phyloP scores from a whole-genome alignment of 768 basidiomycete genomes.

The Suillus tomentosus region DNA sequence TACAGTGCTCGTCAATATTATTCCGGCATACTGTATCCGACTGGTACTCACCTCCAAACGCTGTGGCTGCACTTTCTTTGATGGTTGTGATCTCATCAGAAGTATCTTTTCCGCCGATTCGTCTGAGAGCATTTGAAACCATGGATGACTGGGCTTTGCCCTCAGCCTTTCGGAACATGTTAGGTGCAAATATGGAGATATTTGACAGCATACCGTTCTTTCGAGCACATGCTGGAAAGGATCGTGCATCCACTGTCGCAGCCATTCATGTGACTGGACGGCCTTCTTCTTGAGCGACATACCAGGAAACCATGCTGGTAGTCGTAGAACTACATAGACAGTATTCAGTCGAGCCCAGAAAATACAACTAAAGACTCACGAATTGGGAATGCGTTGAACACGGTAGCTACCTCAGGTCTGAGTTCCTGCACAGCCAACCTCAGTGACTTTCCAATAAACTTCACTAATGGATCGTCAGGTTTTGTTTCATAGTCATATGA shows the following conservation, averaged over 20 bases:
- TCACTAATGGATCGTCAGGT: constrained; percentile 31
- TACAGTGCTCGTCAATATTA: neutral
- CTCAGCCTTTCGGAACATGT: constrained; percentile 12
- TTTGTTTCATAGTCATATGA: constrained; percentile 36
- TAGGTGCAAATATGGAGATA: constrained; percentile 1
- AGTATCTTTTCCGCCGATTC: constrained; percentile 8
- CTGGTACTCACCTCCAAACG: constrained; percentile 21
- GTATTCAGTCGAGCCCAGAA: neutral
- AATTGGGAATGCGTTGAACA: constrained; percentile 20
- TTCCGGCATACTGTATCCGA: neutral
- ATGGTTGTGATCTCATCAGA: constrained; percentile 13
- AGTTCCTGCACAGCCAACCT: constrained; percentile 23
- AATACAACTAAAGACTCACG: constrained; percentile 9
- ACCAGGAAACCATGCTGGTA: constrained; percentile 33
- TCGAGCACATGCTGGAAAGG: constrained; percentile 21
- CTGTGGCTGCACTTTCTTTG: constrained; percentile 24
- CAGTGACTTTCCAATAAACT: constrained; percentile 28
- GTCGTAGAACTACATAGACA: constrained; percentile 23
- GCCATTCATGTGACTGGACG: constrained; percentile 20
- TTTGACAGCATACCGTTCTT: constrained; percentile 16
- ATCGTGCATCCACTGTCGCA: constrained; percentile 21
- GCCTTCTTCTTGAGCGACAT: constrained; percentile 30
- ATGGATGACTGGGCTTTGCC: constrained; percentile 19
- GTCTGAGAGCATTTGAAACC: constrained; percentile 19
- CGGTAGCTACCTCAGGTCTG: constrained; percentile 25